phyloP scores from a whole-genome alignment of 2,329 filamentous ascomycete species.

The Emmonsia crescens region DNA sequence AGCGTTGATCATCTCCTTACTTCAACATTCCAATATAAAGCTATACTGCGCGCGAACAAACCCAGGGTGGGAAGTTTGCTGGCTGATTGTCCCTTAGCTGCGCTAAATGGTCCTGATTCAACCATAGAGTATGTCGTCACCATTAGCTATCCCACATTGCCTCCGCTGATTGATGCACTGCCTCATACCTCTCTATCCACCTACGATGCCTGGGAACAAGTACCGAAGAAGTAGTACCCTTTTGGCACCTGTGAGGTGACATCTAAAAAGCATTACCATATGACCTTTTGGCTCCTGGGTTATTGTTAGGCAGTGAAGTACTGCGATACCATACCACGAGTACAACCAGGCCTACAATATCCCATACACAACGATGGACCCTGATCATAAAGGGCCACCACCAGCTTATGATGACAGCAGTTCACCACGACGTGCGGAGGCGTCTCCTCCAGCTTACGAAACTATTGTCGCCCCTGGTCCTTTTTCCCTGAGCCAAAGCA shows the following conservation, averaged over 20 bases:
- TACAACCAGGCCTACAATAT: neutral
- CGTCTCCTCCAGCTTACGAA: conserved; percentile 9
- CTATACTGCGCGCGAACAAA: no score
- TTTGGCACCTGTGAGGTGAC: no score
- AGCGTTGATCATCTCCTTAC: no score
- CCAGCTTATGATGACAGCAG: neutral
- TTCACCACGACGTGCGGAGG: neutral
- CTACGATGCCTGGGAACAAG: neutral
- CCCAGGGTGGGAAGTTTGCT: no score
- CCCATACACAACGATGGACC: neutral
- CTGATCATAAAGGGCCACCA: neutral
- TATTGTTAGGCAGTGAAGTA: neutral
- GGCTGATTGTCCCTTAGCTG: no score
- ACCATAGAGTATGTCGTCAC: no score
- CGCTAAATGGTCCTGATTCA: no score
- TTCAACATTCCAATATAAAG: no score
- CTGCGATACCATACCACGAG: neutral
- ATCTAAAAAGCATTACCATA: no score
- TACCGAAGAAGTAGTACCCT: no score
- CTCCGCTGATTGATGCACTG: neutral
- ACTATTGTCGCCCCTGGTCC: neutral
- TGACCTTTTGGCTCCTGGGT: no score
- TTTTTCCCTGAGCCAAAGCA: neutral
- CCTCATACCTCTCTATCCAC: neutral
- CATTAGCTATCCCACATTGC: neutral